Conservation (phyloP, 208 protist genomes). For the Leishmania lainsoni region DNA sequence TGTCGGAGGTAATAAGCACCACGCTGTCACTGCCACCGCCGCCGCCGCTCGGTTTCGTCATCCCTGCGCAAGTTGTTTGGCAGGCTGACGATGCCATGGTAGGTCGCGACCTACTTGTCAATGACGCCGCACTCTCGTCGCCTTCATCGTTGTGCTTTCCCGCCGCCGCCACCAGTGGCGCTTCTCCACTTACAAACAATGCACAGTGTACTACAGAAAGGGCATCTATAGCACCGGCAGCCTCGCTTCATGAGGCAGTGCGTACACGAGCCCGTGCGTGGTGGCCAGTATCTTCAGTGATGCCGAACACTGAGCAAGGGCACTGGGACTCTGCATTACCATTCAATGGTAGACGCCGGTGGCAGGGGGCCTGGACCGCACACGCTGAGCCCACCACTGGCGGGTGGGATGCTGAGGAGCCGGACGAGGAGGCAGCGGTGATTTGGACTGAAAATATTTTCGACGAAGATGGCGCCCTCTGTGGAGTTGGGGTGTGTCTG, state of each 20-base stretch:
- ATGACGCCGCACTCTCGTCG: background rate
- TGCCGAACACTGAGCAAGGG: background rate
- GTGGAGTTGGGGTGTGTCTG: background rate
- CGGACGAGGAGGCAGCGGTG: background rate
- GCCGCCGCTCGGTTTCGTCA: background rate
- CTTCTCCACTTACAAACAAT: background rate
- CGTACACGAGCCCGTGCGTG: background rate
- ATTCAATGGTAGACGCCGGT: background rate
- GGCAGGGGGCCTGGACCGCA: background rate
- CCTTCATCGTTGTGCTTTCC: background rate
- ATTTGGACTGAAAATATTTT: slow-evolving; percentile 8
- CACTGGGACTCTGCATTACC: too few relatives aligned
- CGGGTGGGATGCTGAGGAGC: background rate
- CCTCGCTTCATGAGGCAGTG: background rate
- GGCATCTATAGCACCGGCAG: background rate
- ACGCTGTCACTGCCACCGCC: background rate
- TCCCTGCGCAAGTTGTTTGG: slow-evolving; percentile 3
- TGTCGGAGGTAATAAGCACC: background rate
- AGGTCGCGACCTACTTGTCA: background rate
- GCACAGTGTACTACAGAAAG: background rate
- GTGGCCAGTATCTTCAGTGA: background rate
- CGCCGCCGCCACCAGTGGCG: background rate
- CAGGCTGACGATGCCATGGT: background rate
- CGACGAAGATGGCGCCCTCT: slow-evolving; percentile 9
- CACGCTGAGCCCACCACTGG: background rate